These are phyloP conservation scores for Trifolium pratense DNA, from an alignment of 306 rosid genomes.

Conservation along the genomic window DNA sequence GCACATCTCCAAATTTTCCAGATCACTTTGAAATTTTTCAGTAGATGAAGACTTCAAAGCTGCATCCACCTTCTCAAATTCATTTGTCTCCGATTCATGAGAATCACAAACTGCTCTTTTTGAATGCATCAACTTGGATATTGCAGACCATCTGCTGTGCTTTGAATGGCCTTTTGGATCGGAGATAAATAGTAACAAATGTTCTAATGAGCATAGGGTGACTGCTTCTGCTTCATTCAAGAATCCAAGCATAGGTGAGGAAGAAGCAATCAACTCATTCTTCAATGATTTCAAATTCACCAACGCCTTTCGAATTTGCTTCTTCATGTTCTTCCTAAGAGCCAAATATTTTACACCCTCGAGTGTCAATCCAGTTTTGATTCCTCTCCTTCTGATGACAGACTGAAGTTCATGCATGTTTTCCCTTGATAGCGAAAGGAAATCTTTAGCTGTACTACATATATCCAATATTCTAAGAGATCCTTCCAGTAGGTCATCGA, in stretches of 20 bases:
- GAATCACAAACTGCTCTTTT: conserved; percentile 38
- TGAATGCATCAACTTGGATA: conserved; percentile 41
- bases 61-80: conserved; percentile 44
- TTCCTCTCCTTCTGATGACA: conserved; percentile 29
- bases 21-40: conserved; percentile 34
- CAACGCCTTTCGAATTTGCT: conserved; percentile 37
- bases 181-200: conserved; percentile 37
- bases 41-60: conserved; percentile 27
- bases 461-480: neutral
- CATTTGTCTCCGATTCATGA: conserved; percentile 26
- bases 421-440: conserved; percentile 36
- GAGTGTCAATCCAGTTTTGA: conserved; percentile 23
- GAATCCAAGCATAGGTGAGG: conserved; percentile 21
- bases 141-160: conserved; percentile 41
- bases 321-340: conserved; percentile 37
- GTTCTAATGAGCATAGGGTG: conserved; percentile 37
- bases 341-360: conserved; percentile 39
- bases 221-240: conserved; percentile 40
- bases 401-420: conserved; percentile 39
- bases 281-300: conserved; percentile 37
- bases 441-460: neutral
- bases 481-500: neutral
- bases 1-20: conserved; percentile 43
- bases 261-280: conserved; percentile 31
- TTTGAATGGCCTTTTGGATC: conserved; percentile 29